Evolutionary conservation across 495 filamentous ascomycete species (phyloP).

Genomic region (Aspergillus ostianus): DNA sequence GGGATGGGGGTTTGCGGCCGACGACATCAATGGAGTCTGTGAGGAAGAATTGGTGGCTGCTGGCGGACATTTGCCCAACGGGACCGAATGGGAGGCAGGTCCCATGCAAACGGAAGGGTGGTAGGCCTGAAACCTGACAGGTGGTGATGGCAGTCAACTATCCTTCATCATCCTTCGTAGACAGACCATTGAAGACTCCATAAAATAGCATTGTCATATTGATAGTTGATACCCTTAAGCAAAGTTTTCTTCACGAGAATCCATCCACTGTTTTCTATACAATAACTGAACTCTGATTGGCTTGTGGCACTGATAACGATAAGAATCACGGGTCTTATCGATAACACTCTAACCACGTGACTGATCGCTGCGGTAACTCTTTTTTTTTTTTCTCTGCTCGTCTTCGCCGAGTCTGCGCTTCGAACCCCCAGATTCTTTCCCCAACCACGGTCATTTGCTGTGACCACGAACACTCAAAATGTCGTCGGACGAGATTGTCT

Average conservation of each 20-base stretch:
- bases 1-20: constrained; percentile 52
- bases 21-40: constrained; percentile 32
- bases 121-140: constrained; percentile 11
- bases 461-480: constrained; percentile 34
- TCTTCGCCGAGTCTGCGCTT: constrained; percentile 20
- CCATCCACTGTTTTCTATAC: background rate
- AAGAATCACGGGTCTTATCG: constrained; percentile 27
- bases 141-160: background rate
- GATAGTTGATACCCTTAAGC: background rate
- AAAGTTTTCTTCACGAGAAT: too few relatives aligned
- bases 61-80: constrained; percentile 34
- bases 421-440: constrained; percentile 13
- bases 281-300: background rate
- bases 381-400: constrained; percentile 29
- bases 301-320: background rate
- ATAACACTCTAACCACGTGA: constrained; percentile 37
- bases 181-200: background rate
- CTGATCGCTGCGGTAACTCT: constrained; percentile 27
- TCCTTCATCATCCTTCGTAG: background rate
- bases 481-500: constrained; percentile 96
- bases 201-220: background rate
- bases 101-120: constrained; percentile 46
- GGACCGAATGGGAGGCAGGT: constrained; percentile 48
- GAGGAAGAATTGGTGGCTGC: constrained; percentile 49
- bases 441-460: constrained; percentile 23